These are phyloP conservation scores for Stachybotrys chlorohalonatus DNA, from an alignment of 2,329 filamentous ascomycete species.

Conservation along the genomic window DNA sequence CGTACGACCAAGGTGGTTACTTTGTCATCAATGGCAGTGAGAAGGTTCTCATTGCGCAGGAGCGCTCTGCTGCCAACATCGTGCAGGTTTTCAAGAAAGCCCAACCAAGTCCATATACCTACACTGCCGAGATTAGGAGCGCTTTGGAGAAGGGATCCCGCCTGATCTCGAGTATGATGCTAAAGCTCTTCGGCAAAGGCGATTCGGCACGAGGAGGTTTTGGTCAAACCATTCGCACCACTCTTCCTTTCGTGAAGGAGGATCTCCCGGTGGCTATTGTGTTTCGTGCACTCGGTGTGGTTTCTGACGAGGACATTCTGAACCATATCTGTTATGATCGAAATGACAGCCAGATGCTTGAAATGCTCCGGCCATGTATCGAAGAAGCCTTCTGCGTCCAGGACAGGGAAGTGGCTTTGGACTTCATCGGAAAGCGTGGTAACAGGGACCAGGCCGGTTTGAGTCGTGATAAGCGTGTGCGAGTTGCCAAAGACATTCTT, in stretches of 20 bases:
- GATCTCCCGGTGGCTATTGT: conserved; percentile 93
- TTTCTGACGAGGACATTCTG: conserved; percentile 95
- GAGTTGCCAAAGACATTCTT: conserved; percentile 87
- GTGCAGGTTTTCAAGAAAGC: conserved; percentile 97
- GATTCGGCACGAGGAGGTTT: conserved; percentile 68
- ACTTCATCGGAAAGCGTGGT: conserved; percentile 92
- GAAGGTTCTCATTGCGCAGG: conserved; percentile 96
- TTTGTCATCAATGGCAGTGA: conserved; percentile 99
- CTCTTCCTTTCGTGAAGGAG: conserved; percentile 85
- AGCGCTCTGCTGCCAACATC: conserved; percentile 95
- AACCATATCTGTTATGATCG: conserved; percentile 97
- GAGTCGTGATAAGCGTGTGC: conserved; percentile 77
- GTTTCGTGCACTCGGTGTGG: conserved; percentile 89
- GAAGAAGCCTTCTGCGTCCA: conserved; percentile 96
- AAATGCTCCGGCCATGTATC: conserved; percentile 94
- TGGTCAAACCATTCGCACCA: conserved; percentile 82
- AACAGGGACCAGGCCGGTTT: conserved; percentile 51
- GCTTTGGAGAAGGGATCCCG: conserved; percentile 93
- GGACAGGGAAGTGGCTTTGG: conserved; percentile 85
- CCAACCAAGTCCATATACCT: conserved; percentile 81
- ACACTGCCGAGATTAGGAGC: conserved; percentile 91
- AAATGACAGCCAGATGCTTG: conserved; percentile 92
- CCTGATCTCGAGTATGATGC: conserved; percentile 82
- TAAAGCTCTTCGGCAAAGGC: conserved; percentile 84
- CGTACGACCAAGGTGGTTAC: conserved; percentile 96